Conservation (phyloP, 1,284 basidiomycete genomes). For the Xerocomus amazonicus region DNA sequence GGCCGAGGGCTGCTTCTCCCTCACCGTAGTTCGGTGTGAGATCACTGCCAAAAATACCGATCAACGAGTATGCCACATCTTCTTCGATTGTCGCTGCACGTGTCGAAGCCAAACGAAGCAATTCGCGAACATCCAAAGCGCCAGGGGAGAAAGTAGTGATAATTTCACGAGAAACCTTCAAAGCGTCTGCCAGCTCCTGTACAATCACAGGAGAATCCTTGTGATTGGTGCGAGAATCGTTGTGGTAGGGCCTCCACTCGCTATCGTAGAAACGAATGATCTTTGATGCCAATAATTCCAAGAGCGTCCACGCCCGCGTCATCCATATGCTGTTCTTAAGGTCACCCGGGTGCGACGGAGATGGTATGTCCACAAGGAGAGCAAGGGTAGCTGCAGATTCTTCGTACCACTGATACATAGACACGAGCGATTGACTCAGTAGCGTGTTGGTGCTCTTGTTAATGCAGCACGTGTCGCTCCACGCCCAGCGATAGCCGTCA, state of each 20-base stretch:
- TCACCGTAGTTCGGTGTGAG: conserved; percentile 12
- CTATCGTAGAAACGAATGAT: conserved; percentile 10
- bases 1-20: conserved; percentile 8
- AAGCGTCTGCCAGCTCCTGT: conserved; percentile 4
- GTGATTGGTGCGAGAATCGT: conserved; percentile 7
- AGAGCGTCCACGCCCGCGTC: conserved; percentile 13
- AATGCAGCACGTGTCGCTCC: conserved; percentile 12
- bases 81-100: conserved; percentile 7
- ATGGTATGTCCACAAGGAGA: conserved; percentile 1
- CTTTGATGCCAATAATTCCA: conserved; percentile 8
- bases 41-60: conserved; percentile 10
- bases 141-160: conserved; percentile 7
- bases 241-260: conserved; percentile 10
- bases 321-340: conserved; percentile 13
- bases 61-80: conserved; percentile 14
- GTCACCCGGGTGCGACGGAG: conserved; percentile 1
- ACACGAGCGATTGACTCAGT: conserved; percentile 1
- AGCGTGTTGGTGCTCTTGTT: conserved; percentile 2
- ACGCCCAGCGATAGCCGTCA: conserved; percentile 9
- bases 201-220: conserved; percentile 11
- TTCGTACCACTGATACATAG: conserved; percentile 14
- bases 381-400: conserved; percentile 6
- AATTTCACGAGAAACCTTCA: conserved; percentile 3
- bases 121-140: conserved; percentile 3
- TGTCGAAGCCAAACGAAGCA: conserved; percentile 7